Evolutionary conservation across 352 stramenopile species (phyloP).

Genomic region (Globisporangium radiosum): DNA sequence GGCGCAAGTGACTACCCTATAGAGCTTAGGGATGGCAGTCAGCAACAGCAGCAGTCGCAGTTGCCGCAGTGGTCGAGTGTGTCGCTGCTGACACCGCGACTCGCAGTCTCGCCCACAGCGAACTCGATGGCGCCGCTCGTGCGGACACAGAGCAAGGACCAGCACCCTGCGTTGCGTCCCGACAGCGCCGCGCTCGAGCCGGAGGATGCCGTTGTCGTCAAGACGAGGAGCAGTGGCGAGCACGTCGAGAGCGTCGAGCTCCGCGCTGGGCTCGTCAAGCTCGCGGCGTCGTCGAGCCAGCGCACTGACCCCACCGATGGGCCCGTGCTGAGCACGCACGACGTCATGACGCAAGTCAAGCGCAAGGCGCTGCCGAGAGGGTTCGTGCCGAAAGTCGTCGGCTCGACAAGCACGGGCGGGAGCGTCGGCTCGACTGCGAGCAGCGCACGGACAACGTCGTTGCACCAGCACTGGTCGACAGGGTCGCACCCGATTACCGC

Average conservation of each 20-base stretch:
- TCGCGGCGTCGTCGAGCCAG: background rate
- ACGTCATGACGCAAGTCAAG: constrained; percentile 18
- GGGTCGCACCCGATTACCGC: constrained; percentile 2
- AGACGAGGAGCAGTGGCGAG: constrained; percentile 2
- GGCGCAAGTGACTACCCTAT: constrained; percentile 19
- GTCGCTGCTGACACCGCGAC: constrained; percentile 14
- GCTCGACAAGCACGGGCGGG: constrained; percentile 6
- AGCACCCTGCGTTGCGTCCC: background rate
- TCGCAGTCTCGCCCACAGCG: background rate
- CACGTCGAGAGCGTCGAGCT: background rate
- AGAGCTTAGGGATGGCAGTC: constrained; percentile 20
- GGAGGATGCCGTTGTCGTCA: background rate
- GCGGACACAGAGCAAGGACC: constrained; percentile 2
- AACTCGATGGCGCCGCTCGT: constrained; percentile 2
- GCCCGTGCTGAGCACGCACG: constrained; percentile 1
- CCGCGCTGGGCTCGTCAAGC: constrained; percentile 1
- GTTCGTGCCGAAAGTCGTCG: constrained; percentile 15
- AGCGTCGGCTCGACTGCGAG: constrained; percentile 10
- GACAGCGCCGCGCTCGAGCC: background rate
- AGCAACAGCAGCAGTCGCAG: background rate
- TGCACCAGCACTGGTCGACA: constrained; percentile 17
- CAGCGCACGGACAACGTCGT: background rate
- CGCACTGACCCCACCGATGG: background rate
- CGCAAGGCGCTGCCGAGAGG: constrained; percentile 26
- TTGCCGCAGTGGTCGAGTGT: background rate